phyloP scores from a whole-genome alignment of 805 yeast species.

The Teunomyces gatunensis region DNA sequence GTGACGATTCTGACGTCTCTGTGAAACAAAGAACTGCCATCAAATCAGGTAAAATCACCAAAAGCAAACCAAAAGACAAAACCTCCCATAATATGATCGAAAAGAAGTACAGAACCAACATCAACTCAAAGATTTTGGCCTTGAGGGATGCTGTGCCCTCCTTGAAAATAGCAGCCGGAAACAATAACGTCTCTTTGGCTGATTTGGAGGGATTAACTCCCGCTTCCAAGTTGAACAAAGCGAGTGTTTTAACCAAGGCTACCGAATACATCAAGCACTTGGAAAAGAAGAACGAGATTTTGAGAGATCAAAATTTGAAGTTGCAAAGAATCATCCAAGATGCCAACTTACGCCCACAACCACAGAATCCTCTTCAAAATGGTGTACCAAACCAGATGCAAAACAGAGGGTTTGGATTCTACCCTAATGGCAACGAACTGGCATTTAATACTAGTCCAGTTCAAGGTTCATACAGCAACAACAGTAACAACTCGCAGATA shows the following conservation, averaged over 20 bases:
- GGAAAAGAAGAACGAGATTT: conserved; percentile 55
- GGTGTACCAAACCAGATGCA: conserved; percentile 1
- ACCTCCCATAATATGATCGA: conserved; percentile 78
- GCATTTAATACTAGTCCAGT: conserved; percentile 18
- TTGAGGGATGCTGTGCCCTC: conserved; percentile 79
- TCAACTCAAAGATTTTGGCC: conserved; percentile 66
- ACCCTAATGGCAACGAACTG: conserved; percentile 18
- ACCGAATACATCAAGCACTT: conserved; percentile 75
- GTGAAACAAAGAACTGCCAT: conserved; percentile 2
- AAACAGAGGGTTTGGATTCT: conserved; percentile 15
- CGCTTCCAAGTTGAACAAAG: conserved; percentile 74
- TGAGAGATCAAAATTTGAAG: conserved; percentile 46
- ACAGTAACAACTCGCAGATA: conserved; percentile 8
- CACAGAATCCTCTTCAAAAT: conserved; percentile 5
- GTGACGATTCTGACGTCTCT: conserved; percentile 5
- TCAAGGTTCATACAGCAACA: conserved; percentile 13
- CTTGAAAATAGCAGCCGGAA: conserved; percentile 58
- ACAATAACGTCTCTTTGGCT: conserved; percentile 33
- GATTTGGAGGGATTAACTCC: conserved; percentile 74
- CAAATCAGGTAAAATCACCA: conserved; percentile 26
- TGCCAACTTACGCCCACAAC: conserved; percentile 24
- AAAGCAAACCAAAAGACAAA: conserved; percentile 54
- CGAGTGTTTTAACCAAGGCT: conserved; percentile 71
- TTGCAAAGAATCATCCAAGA: conserved; percentile 36
- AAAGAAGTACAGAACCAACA: conserved; percentile 75